Evolutionary conservation across 176 grass and related monocot genomes (phyloP), one percentile per base, ranked within the genome.

Genomic region (Oryza rufipogon): DNA sequence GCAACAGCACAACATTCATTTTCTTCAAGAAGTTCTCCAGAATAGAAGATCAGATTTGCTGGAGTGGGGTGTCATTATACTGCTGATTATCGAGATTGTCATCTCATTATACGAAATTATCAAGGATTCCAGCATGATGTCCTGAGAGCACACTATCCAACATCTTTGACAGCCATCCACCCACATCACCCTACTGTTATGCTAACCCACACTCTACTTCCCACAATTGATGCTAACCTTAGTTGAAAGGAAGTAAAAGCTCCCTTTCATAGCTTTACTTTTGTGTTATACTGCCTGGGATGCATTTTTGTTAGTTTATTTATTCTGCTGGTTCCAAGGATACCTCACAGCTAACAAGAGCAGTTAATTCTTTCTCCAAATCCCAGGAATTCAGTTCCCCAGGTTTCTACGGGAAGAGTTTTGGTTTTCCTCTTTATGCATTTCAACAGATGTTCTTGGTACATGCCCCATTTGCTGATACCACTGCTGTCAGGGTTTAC

Each of bases 1-100:
- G 65, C 90, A 79, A 84, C 94, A 97, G 92, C 92, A 97, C 83
- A 94, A 97, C 46, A 83, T 94, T 84, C 94, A 97, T 91, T 97
- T 97, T 83, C 92, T 97, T 71, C 94, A 94, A 94, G 90, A 97
- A 89, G 92, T 97, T n/a, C 90, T 97, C 15, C 90, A 97, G 85
- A 97, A 97, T 60, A 87, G 94, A 78, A 78, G 87, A 65, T 94
- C 91, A 44, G 90, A 97, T 92, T 85, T 92, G 79, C 86, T 97
- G 67, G 94, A 94, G 70, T 92, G 94, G 92, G 86, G 92, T 83
- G 71, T 97, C 86, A 94, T 97, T 77, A 83, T 94, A 83, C 85
- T 97, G 9, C 68, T 97, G 67, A 84, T 39, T 20, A 92, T 97
- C 65, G 94, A 94, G 88, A 97, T 90, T 81, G 84, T 78, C 77